Evolutionary conservation across 108 stramenopile genomes (phyloP).

Genomic region (Cyclotella distinguenda): DNA sequence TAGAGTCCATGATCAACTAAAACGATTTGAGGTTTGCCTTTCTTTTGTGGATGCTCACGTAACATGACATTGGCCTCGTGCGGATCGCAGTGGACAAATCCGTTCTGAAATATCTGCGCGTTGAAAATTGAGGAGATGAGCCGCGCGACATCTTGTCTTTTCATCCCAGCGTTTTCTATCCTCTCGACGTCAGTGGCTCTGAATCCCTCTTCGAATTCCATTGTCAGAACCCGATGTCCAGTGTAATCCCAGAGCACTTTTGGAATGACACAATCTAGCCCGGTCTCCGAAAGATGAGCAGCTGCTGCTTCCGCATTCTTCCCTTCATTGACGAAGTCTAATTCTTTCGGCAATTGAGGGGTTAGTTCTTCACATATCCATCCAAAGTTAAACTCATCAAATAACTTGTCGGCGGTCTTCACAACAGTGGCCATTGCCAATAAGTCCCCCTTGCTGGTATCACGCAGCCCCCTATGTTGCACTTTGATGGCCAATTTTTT

Average conservation of each 20-base stretch:
- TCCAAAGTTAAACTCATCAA: conserved; percentile 87
- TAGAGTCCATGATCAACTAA: conserved; percentile 94
- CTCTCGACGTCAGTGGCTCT: conserved; percentile 74
- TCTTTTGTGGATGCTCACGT: conserved; percentile 57
- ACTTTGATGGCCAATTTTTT: conserved; percentile 88
- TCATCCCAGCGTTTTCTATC: conserved; percentile 60
- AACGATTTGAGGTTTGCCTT: conserved; percentile 80
- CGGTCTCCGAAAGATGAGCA: conserved; percentile 40
- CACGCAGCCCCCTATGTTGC: conserved; percentile 88
- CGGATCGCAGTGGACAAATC: conserved; percentile 91
- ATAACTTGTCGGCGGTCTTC: conserved; percentile 61
- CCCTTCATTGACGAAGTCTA: conserved; percentile 91
- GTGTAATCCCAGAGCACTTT: conserved; percentile 63
- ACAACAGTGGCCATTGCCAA: conserved; percentile 77
- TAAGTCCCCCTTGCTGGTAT: conserved; percentile 84
- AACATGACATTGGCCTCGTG: conserved; percentile 93
- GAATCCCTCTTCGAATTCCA: conserved; percentile 94
- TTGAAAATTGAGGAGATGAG: conserved; percentile 79
- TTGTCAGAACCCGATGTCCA: conserved; percentile 83
- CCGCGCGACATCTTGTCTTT: conserved; percentile 65
- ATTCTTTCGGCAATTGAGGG: conserved; percentile 86
- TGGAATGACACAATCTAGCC: conserved; percentile 79
- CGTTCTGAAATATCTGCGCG: conserved; percentile 71
- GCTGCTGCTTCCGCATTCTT: conserved; percentile 78
- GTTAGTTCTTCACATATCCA: conserved; percentile 96